Base-by-base conservation (phyloP, 345 rosid species). In the Acer negundo region DNA sequence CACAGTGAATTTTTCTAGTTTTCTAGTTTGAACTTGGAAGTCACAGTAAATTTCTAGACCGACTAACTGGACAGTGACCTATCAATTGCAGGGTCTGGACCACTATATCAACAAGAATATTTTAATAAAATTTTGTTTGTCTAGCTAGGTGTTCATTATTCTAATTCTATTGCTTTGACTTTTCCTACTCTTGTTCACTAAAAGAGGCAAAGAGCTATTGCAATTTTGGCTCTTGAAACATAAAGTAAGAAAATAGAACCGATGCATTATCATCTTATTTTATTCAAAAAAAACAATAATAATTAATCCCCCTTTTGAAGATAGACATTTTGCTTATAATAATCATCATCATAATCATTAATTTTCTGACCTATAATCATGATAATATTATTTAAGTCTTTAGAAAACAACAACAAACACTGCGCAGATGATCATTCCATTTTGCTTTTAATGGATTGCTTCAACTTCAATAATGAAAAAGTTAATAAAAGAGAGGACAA, bases 241-340 rank as follows among this genome's bases (percentile, higher is more conserved):
- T 22, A 20, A n/a, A 22, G 10, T 35, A 10, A 10, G 23, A 8
- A n/a, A 59, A 19, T n/a, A 59, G 19, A 64, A 13, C 3, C 38
- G 4, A 64, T 9, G 68, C 42, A 26, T 56, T 44, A 16, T 80
- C 83, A 66, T 7, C 10, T 42, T 42, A 35, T 35, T 35, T 35
- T 35, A 35, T 35, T 35, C 38, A 35, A 35, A 35, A 31, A 35
- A 75, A 75, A 68, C 17, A 38, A 31, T 16, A 19, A 61, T 46
- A 19, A 26, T 8, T 55, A 1, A 49, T 49, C 55, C 42, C 23
- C 28, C 38, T 22, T 19, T 10, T 10, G 55, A 11, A 65, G 70
- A 47, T 67, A 40, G 19, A 47, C 16, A 16, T 31, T 10, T 19
- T 28, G 10, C 38, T 28, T 19, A 26, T 69, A n/a, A 16, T 47